Evolutionary conservation across 805 yeast species (phyloP).

Genomic region (Danielia oregonensis): DNA sequence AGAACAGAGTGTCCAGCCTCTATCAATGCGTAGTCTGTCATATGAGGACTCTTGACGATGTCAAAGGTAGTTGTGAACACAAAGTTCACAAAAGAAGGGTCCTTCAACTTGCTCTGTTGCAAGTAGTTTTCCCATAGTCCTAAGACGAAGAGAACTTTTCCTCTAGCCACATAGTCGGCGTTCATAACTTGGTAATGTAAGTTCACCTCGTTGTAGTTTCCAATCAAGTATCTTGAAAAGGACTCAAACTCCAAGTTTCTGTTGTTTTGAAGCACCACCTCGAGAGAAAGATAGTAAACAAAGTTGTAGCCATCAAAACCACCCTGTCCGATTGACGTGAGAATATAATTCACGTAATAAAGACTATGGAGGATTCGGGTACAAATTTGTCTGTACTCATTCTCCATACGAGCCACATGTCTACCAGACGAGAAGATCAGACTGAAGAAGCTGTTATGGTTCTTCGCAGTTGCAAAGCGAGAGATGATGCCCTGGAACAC

Average conservation of each 20-base stretch:
- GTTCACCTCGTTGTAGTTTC: slow-evolving; percentile 31
- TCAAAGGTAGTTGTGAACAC: slow-evolving; percentile 30
- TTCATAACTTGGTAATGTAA: slow-evolving; percentile 26
- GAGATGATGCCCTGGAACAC: slow-evolving; percentile 49
- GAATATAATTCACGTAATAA: slow-evolving; percentile 44
- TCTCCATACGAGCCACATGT: slow-evolving; percentile 13
- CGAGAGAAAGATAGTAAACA: slow-evolving; percentile 49
- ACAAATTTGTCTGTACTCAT: slow-evolving; percentile 25
- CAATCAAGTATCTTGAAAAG: slow-evolving; percentile 27
- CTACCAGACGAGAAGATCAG: slow-evolving; percentile 10
- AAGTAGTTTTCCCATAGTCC: slow-evolving; percentile 46
- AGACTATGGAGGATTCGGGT: slow-evolving; percentile 35
- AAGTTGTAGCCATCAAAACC: slow-evolving; percentile 64
- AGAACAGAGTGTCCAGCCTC: slow-evolving; percentile 67
- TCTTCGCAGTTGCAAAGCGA: slow-evolving; percentile 26
- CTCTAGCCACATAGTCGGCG: slow-evolving; percentile 23
- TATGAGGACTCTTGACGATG: slow-evolving; percentile 22
- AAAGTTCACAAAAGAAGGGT: slow-evolving; percentile 18
- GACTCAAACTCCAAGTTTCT: slow-evolving; percentile 12
- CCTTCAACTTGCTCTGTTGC: slow-evolving; percentile 20
- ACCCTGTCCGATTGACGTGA: slow-evolving; percentile 56
- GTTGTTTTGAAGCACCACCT: slow-evolving; percentile 28
- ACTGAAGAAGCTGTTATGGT: slow-evolving; percentile 8
- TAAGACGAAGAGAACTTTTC: slow-evolving; percentile 43
- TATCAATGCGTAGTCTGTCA: slow-evolving; percentile 29